Evolutionary conservation across 805 yeast genomes (phyloP).

Genomic region (Candida caryicola): DNA sequence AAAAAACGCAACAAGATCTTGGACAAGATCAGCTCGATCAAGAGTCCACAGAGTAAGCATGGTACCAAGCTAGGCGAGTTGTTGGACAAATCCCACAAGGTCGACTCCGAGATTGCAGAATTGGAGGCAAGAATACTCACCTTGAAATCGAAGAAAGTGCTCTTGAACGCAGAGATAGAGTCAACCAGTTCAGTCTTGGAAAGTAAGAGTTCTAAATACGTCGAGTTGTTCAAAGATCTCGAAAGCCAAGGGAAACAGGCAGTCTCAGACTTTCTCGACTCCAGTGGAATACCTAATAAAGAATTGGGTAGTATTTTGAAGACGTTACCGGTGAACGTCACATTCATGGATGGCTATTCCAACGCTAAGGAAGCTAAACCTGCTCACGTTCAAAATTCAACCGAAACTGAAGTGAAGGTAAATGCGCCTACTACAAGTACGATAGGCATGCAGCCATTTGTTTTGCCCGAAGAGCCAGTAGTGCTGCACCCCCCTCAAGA

Average conservation of each 20-base stretch:
- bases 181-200: slow-evolving; percentile 51
- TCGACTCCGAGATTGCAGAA: slow-evolving; percentile 37
- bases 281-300: slow-evolving; percentile 16
- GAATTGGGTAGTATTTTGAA: slow-evolving; percentile 17
- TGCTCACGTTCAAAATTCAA: too few species aligned
- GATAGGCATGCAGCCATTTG: slow-evolving; percentile 22
- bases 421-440: background rate
- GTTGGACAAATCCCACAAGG: slow-evolving; percentile 25
- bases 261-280: slow-evolving; percentile 24
- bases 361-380: background rate
- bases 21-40: slow-evolving; percentile 35
- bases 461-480: slow-evolving; percentile 10
- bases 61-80: slow-evolving; percentile 41
- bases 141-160: slow-evolving; percentile 32
- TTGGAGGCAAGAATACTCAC: slow-evolving; percentile 34
- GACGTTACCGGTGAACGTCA: slow-evolving; percentile 26
- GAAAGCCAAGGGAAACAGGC: slow-evolving; percentile 39
- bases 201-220: slow-evolving; percentile 44
- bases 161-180: slow-evolving; percentile 38
- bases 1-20: slow-evolving; percentile 31
- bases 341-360: slow-evolving; percentile 17
- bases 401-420: too few species aligned
- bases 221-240: slow-evolving; percentile 37
- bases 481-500: background rate
- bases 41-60: slow-evolving; percentile 38